Evolutionary conservation across 306 rosid species (phyloP), one percentile per base, ranked within the genome.

Genomic region (Gillenia trifoliata): DNA sequence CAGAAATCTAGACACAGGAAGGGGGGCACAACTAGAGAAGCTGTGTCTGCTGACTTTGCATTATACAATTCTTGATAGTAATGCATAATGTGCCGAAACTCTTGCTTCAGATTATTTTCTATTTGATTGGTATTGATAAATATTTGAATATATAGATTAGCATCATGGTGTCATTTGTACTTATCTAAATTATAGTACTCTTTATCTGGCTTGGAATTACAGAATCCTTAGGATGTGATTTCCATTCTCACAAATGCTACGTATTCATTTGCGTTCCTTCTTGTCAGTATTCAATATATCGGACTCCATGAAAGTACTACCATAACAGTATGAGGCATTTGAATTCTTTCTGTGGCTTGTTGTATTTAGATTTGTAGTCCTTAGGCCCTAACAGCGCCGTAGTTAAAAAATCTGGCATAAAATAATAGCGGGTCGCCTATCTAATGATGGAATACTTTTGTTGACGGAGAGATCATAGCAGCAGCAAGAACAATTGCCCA

Each of bases 191-290:
- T 8, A 52, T 10, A 28, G 38, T 29, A 20, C 43, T 28, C 25
- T 50, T 11, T 34, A n/a, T 61, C 47, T 56, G 59, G 36, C 26
- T 59, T 64, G 79, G 9, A 19, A 69, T 71, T 85, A 88, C 93
- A 93, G 97, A 93, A 93, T 68, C 97, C 96, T 34, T 93, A 97
- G 95, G 98, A 89, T 76, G 83, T 49, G 76, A 86, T 93, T n/a
- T 71, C 43, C 82, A 33, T 93, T 93, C 86, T 91, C 97, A 88
- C 96, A 72, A 86, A 88, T 79, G 84, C 91, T n/a, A 57, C 78
- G 43, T 15, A 86, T 93, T 83, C 98, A 93, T 89, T 81, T 93
- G 88, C 97, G 89, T 81, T 87, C 97, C 26, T 90, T 93, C 84
- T 88, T 91, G 88, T 93, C 98, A 10, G 87, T 88, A 40, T 93